phyloP scores from a whole-genome alignment of 495 filamentous ascomycete genomes.

The Aspergillus biplanus region DNA sequence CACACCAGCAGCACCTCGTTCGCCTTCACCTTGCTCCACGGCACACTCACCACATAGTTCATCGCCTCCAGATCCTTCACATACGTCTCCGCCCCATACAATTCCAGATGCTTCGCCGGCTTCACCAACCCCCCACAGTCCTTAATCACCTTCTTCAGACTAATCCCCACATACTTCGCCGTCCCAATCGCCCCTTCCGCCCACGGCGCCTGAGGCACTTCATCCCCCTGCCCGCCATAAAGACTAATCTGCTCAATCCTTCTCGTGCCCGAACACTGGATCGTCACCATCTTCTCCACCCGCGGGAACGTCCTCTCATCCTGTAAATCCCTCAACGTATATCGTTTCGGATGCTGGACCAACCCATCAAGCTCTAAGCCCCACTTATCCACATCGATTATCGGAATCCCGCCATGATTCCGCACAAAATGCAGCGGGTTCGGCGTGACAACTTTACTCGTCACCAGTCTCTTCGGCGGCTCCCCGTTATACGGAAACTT shows the following conservation, averaged over 20 bases:
- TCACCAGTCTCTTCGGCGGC: slow-evolving; percentile 54
- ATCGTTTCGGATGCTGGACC: slow-evolving; percentile 55
- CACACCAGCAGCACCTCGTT: slow-evolving; percentile 70
- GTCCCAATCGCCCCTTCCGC: slow-evolving; percentile 70
- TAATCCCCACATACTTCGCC: slow-evolving; percentile 63
- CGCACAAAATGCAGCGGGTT: slow-evolving; percentile 66
- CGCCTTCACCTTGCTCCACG: slow-evolving; percentile 64
- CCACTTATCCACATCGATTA: slow-evolving; percentile 58
- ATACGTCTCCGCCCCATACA: slow-evolving; percentile 69
- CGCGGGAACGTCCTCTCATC: slow-evolving; percentile 60
- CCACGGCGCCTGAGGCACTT: slow-evolving; percentile 70
- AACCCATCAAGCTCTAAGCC: slow-evolving; percentile 58
- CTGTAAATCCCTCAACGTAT: slow-evolving; percentile 60
- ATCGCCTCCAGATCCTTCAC: slow-evolving; percentile 64
- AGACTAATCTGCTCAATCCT: slow-evolving; percentile 66
- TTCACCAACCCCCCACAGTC: slow-evolving; percentile 62
- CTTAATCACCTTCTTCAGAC: slow-evolving; percentile 68
- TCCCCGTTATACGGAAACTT: slow-evolving; percentile 77
- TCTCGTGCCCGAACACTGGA: slow-evolving; percentile 71
- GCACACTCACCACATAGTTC: slow-evolving; percentile 67
- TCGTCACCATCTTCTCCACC: slow-evolving; percentile 56
- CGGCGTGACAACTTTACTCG: slow-evolving; percentile 56
- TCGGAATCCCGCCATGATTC: slow-evolving; percentile 69
- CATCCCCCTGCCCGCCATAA: slow-evolving; percentile 69
- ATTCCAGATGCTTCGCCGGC: slow-evolving; percentile 61